Base-by-base conservation (phyloP, 176 grass and related monocot genomes). In the Cenchrus fungigraminus region DNA sequence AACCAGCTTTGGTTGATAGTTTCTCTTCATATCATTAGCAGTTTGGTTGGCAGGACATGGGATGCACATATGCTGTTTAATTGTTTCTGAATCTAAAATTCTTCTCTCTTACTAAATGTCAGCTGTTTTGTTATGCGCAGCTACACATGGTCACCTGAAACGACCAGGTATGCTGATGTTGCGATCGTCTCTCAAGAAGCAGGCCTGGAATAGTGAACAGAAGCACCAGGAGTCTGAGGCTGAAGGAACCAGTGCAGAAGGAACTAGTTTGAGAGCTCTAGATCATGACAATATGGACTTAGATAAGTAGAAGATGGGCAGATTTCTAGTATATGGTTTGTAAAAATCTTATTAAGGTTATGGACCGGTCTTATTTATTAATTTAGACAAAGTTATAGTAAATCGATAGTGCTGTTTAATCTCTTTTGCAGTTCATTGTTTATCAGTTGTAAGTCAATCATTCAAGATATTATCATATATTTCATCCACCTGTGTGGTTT, bases 261-360 rank as follows among this genome's bases (percentile, higher is more conserved):
- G 66, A 69, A 44, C 12, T 3, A 69, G 40, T 69, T 17, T 20
- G 8, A 11, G 66, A 69, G 37, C 3, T 45, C 16, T 69, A 69
- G 66, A 69, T 69, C 66, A 69, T 15, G 66, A 69, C 17, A 68
- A 68, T 10, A 68, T 68, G 37, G 16, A 68, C 37, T 68, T 68
- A 9, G 16, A 43, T 68, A 43, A 44, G 65, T 42, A 68, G 37
- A 40, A 16, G 6, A 68, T 68, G 34, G 65, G 0, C 3, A 68
- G 65, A 68, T 19, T 43, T 68, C 34, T 42, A 8, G 65, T 42
- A 8, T 20, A 15, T 40, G 37, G 34, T 19, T 68, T 8, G 15
- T 29, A 68, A 68, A 3, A 43, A 6, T 17, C 17, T 68, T 68
- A 20, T 44, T 44, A 43, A 43, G 65, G 16, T 20, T 68, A 43